Conservation (phyloP, 2,329 filamentous ascomycete genomes). For the Penicillium decumbens region DNA sequence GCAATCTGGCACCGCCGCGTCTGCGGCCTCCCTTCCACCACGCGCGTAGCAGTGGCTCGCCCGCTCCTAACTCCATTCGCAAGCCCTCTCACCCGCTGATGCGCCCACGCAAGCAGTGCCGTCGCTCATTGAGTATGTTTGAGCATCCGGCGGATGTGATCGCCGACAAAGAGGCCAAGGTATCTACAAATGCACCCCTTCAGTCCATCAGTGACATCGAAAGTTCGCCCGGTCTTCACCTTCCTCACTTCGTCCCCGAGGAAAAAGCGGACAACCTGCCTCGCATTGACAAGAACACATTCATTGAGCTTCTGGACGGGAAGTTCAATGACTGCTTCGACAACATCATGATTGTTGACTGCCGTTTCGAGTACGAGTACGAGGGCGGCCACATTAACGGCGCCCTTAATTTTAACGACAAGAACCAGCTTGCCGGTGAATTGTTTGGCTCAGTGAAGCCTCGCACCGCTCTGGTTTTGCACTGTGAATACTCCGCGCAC, state of each 20-base stretch:
- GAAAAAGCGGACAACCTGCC: conserved; percentile 82
- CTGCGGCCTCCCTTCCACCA: conserved; percentile 61
- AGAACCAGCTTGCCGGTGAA: conserved; percentile 74
- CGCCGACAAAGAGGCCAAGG: conserved; percentile 65
- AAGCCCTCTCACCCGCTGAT: conserved; percentile 67
- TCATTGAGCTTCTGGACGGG: conserved; percentile 83
- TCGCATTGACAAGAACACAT: conserved; percentile 73
- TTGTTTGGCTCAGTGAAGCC: conserved; percentile 68
- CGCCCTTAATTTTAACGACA: conserved; percentile 95
- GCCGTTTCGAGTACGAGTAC: conserved; percentile 98
- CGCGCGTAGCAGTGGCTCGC: conserved; percentile 67
- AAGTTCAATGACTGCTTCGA: conserved; percentile 72
- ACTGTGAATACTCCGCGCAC: conserved; percentile 98
- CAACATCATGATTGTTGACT: conserved; percentile 85
- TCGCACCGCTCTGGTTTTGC: conserved; percentile 80
- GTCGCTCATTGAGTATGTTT: conserved; percentile 96
- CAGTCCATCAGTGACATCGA: conserved; percentile 81
- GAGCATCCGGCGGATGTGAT: conserved; percentile 85
- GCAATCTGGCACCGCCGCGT: conserved; percentile 55
- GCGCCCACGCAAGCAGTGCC: conserved; percentile 80
- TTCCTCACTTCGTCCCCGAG: conserved; percentile 79
- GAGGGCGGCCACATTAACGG: conserved; percentile 91
- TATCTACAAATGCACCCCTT: conserved; percentile 53
- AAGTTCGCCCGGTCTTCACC: conserved; percentile 64
- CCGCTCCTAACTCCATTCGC: conserved; percentile 64